Conservation (phyloP, 495 filamentous ascomycete species). For the Lasiosphaeris hirsuta region DNA sequence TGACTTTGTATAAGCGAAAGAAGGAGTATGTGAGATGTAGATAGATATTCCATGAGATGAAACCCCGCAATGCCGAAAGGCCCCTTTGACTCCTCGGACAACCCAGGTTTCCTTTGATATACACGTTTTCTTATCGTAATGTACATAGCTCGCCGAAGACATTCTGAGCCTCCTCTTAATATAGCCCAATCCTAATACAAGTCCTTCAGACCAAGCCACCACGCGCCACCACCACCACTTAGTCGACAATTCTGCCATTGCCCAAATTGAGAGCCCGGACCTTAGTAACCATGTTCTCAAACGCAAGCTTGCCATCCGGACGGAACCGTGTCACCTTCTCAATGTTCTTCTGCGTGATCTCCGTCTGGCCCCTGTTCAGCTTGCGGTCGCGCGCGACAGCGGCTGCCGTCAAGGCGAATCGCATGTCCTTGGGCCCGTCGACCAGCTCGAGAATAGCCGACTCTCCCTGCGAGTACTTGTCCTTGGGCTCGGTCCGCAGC, state of each 20-base stretch:
- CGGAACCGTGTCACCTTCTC: slow-evolving; percentile 82
- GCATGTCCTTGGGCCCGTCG: slow-evolving; percentile 91
- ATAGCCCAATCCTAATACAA: not conserved
- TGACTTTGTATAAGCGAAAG: slow-evolving; percentile 56
- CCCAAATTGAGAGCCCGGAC: slow-evolving; percentile 38
- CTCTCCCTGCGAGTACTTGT: slow-evolving; percentile 75
- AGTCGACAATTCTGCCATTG: no score
- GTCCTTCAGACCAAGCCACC: not conserved
- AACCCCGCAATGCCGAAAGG: no score
- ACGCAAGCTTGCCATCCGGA: slow-evolving; percentile 56
- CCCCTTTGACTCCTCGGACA: not conserved
- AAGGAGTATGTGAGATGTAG: not conserved
- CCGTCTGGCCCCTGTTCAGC: slow-evolving; percentile 52
- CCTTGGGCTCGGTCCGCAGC: slow-evolving; percentile 75
- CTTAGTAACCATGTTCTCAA: slow-evolving; percentile 69
- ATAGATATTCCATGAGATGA: not conserved
- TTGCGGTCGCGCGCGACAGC: slow-evolving; percentile 63
- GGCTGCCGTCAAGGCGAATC: slow-evolving; percentile 86
- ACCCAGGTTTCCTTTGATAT: slow-evolving; percentile 10
- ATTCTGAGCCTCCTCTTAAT: not conserved
- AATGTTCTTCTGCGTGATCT: slow-evolving; percentile 73
- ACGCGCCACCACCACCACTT: no score
- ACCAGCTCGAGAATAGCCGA: slow-evolving; percentile 94
- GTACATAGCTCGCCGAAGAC: slow-evolving; percentile 6
- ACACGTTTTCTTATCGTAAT: slow-evolving; percentile 1